Evolutionary conservation across 129 eudicot genomes (phyloP).

Genomic region (Scalesia atractyloides): DNA sequence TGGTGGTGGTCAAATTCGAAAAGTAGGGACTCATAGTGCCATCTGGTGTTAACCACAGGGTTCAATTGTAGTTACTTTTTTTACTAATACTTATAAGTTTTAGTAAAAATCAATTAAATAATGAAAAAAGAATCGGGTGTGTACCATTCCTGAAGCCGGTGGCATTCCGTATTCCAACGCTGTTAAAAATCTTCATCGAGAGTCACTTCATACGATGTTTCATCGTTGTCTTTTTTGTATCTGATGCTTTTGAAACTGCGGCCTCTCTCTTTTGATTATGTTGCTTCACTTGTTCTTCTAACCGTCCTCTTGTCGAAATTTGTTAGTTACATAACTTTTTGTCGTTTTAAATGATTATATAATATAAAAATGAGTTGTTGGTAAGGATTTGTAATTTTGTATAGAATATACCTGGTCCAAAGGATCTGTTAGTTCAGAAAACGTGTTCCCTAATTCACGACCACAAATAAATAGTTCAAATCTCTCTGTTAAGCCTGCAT

Average conservation of each 20-base stretch:
- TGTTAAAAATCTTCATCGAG: constrained; percentile 92
- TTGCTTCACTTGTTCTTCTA: constrained; percentile 94
- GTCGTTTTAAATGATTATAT: constrained; percentile 8
- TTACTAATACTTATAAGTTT: too few relatives aligned
- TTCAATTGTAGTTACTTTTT: too few relatives aligned
- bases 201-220: constrained; percentile 70
- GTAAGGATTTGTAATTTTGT: neutral
- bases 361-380: neutral
- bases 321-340: neutral
- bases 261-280: constrained; percentile 69
- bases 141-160: constrained; percentile 99
- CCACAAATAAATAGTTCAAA: constrained; percentile 95
- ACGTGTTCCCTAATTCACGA: constrained; percentile 95
- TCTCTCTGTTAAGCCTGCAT: constrained; percentile 92
- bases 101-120: neutral
- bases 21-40: too few relatives aligned
- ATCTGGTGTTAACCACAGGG: too few relatives aligned
- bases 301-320: constrained; percentile 55
- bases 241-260: constrained; percentile 37
- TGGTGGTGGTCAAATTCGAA: too few relatives aligned
- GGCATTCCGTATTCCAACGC: constrained; percentile 99
- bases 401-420: constrained; percentile 79
- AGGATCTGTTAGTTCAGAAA: constrained; percentile 97
- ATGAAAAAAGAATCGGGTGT: constrained; percentile 4
- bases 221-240: constrained; percentile 43